Evolutionary conservation across 768 basidiomycete genomes (phyloP), one percentile per base, ranked within the genome.

Genomic region (Calocera viscosa): DNA sequence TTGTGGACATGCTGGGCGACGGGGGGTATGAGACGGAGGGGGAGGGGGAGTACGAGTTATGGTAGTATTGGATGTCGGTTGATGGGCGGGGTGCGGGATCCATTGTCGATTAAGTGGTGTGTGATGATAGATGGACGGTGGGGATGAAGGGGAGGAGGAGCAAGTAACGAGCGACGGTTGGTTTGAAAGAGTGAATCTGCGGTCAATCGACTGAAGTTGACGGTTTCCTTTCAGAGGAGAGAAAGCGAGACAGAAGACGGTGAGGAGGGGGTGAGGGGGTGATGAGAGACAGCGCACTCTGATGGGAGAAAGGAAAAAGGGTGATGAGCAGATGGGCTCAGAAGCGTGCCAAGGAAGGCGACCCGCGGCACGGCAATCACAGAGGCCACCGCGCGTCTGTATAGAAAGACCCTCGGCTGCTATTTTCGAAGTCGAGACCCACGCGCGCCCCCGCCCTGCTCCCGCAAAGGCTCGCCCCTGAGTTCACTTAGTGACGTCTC

Each of bases 181-280:
- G 14, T 5, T 5, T 7, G 53, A 60, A 60, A 2, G 53, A 60
- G 30, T 60, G 53, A 19, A 60, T 30, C 26, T 14, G 53, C 53
- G 53, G 53, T 60, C 53, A 60, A 60, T 60, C 53, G 53, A 32
- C 53, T 60, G 53, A 26, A 32, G 53, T 19, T 47, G 43, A 17
- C 22, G 53, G 30, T 2, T 12, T 60, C 30, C 53, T 32, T 60
- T 60, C 53, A 28, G 14, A 60, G 53, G 53, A 32, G 16, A 32
- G 53, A 32, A 32, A 28, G 53, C 11, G 53, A 28, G 30, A 32
- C 11, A 26, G 24, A 26, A 32, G 53, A 60, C 53, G 53, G 14
- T 32, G 53, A 30, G 53, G 53, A 30, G 30, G 53, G 30, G 53
- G 53, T 14, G 53, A 60, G 14, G 53, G 30, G 30, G 26, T 16